These are phyloP conservation scores for Sutorius eximius DNA, from an alignment of 1,284 basidiomycete genomes.

Conservation along the genomic window DNA sequence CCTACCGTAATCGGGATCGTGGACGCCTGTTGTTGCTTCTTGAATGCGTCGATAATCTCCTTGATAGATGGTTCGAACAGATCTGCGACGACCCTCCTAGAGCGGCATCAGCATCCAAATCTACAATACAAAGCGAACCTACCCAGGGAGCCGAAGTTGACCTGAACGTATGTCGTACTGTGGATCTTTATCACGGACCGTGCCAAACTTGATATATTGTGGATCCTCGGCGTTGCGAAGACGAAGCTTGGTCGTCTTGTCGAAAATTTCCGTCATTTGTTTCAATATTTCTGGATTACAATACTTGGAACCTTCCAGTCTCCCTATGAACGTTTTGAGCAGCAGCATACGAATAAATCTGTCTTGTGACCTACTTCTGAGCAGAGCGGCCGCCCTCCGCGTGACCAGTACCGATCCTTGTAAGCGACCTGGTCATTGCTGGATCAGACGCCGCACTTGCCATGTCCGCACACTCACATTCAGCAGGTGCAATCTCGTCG, in stretches of 20 bases:
- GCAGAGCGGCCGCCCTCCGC: constrained; percentile 37
- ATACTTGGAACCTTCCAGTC: constrained; percentile 34
- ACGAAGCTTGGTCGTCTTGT: constrained; percentile 50
- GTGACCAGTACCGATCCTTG: constrained; percentile 46
- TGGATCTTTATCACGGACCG: constrained; percentile 45
- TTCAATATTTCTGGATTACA: constrained; percentile 38
- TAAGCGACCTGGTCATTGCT: constrained; percentile 30
- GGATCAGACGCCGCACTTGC: neutral
- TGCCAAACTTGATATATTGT: constrained; percentile 53
- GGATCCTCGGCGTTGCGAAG: constrained; percentile 44
- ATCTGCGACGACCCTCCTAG: constrained; percentile 40
- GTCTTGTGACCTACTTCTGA: constrained; percentile 34
- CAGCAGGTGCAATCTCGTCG: constrained; percentile 42
- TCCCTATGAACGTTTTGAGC: constrained; percentile 30
- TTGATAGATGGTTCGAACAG: constrained; percentile 49
- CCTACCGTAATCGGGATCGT: constrained; percentile 37
- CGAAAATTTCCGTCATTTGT: constrained; percentile 48
- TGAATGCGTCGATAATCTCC: constrained; percentile 43
- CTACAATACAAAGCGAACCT: constrained; percentile 8
- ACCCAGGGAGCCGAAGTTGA: constrained; percentile 47
- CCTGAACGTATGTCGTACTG: constrained; percentile 46
- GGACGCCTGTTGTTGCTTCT: constrained; percentile 34
- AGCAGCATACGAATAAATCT: too few species aligned
- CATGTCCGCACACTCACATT: constrained; percentile 37
- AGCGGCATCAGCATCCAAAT: neutral